Evolutionary conservation across 257 asterid species (phyloP), one percentile per base, ranked within the genome.

Genomic region (Orobanche coerulescens): DNA sequence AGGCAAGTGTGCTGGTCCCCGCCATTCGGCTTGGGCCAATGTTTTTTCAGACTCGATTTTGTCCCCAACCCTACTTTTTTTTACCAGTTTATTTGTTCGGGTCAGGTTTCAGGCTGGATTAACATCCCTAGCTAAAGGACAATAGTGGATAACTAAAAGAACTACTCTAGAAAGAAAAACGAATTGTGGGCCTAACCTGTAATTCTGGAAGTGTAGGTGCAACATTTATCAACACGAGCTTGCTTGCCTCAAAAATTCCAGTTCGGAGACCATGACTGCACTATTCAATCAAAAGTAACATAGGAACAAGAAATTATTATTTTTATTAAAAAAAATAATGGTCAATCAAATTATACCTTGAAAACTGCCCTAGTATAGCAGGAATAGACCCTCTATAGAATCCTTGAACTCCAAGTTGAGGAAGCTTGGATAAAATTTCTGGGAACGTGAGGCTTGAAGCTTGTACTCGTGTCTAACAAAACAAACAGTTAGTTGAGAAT

Each of bases 221-320:
- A 74, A 89, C 62, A 73, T 82, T 86, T 63, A 93, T 74, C 82
- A 93, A 73, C 61, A 93, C 77, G 72, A 89, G 90, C 80, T 78
- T 93, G 94, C 92, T 86, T 61, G 92, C 97, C 84, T 93, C 99
- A 42, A 84, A 80, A 51, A 93, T 83, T 76, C 99, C 99, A 28
- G 97, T 93, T 71, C 99, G 81, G 71, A 93, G 78, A 47, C 99
- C 99, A 69, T 93, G 99, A 71, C 97, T 93, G 89, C 68, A 65
- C 25, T 15, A 68, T 59, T 48, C 18, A n/a, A 47, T 59, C 20
- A 37, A 63, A n/a, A 36, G 58, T 65, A 58, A 59, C 25, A 57
- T 60, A 7, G 25, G 2, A 12, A 43, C 15, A 37, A 31, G 26
- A 31, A 66, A 33, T 37, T 55, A 58, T 22, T n/a, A 43, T 20